Conservation (phyloP, 441 rosid species). For the Flueggea neowawraea region DNA sequence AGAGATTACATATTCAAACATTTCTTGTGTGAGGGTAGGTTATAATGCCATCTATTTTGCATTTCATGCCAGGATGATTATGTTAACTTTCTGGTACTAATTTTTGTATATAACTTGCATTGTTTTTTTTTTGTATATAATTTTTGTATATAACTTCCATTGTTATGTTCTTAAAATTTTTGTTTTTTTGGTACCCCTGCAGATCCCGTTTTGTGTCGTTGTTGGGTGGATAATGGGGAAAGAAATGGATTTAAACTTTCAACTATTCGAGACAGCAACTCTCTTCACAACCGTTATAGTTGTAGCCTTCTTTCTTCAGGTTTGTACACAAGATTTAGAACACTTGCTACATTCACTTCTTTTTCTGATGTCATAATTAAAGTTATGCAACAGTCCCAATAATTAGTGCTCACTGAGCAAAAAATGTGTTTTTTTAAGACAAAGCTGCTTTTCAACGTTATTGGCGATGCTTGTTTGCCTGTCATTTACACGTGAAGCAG, state of each 20-base stretch:
- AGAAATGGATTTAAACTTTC: slow-evolving; percentile 90
- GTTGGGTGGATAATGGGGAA: slow-evolving; percentile 91
- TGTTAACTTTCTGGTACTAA: background rate
- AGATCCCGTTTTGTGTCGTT: slow-evolving; percentile 96
- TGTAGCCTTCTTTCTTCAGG: slow-evolving; percentile 96
- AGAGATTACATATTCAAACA: no score
- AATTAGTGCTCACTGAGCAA: no score
- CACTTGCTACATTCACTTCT: background rate
- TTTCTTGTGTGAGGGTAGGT: no score
- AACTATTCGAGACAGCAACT: slow-evolving; percentile 89
- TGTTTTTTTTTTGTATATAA: no score
- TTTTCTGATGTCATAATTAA: background rate
- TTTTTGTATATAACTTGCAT: background rate
- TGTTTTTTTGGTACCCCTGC: slow-evolving; percentile 13
- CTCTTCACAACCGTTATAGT: slow-evolving; percentile 90
- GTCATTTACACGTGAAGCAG: background rate
- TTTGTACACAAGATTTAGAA: slow-evolving; percentile 11
- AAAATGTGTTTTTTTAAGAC: no score
- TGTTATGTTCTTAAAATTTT: background rate
- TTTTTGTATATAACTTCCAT: background rate
- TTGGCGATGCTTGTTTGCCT: background rate
- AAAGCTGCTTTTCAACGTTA: no score
- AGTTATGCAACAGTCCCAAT: background rate
- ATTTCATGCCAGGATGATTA: no score
- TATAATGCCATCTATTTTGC: no score